Evolutionary conservation across 257 asterid species (phyloP).

Genomic region (Parsonsia alboflavescens): DNA sequence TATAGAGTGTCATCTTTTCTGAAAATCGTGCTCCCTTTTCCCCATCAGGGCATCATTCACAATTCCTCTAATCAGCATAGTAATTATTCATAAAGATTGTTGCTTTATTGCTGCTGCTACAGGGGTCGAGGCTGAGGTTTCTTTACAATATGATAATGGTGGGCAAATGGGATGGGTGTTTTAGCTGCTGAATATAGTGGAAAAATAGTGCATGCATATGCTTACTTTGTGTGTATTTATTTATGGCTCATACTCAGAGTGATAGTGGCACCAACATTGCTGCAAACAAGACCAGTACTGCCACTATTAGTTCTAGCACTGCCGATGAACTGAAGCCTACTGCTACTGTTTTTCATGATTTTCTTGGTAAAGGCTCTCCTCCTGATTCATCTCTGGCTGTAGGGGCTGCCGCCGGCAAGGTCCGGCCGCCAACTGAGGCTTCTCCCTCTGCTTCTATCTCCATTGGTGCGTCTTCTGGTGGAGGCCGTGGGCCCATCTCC

Average conservation of each 20-base stretch:
- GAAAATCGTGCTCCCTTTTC: slow-evolving; percentile 40
- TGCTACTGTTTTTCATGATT: slow-evolving; percentile 71
- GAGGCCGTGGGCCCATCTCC: slow-evolving; percentile 38
- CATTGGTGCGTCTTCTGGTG: slow-evolving; percentile 39
- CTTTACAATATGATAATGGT: slow-evolving; percentile 19
- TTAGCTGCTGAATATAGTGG: slow-evolving; percentile 18
- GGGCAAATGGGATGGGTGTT: slow-evolving; percentile 14
- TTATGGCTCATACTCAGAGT: slow-evolving; percentile 73
- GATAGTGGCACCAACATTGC: slow-evolving; percentile 28
- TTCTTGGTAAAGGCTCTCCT: slow-evolving; percentile 63
- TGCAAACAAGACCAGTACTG: slow-evolving; percentile 8
- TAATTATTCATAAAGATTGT: slow-evolving; percentile 17
- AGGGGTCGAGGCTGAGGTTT: slow-evolving; percentile 19
- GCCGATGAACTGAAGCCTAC: slow-evolving; percentile 47
- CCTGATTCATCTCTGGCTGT: slow-evolving; percentile 33
- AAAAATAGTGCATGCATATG: slow-evolving; percentile 6
- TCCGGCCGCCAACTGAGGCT: slow-evolving; percentile 47
- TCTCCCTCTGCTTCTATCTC: slow-evolving; percentile 57
- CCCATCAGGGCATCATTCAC: slow-evolving; percentile 18
- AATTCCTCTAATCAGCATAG: slow-evolving; percentile 2
- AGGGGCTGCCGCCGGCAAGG: slow-evolving; percentile 27
- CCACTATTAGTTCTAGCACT: slow-evolving; percentile 25
- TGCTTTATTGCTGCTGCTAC: slow-evolving; percentile 22
- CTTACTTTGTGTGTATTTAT: background rate
- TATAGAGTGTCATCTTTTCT: slow-evolving; percentile 27